These are phyloP conservation scores for Candida ascalaphidarum DNA, from an alignment of 805 yeast genomes.

Conservation along the genomic window DNA sequence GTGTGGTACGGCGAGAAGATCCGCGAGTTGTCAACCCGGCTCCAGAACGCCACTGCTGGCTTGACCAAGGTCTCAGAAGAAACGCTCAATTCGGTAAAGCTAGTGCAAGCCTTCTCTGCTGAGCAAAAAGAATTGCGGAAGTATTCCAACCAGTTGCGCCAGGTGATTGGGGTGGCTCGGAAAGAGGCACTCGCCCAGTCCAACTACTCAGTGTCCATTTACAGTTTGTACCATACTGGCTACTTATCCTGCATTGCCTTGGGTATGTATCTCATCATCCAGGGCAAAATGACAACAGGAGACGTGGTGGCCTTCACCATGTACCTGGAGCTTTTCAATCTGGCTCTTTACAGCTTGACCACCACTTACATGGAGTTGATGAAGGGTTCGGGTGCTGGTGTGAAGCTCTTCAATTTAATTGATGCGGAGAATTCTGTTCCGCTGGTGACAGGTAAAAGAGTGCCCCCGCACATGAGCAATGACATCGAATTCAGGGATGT, in stretches of 20 bases:
- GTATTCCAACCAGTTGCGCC: slow-evolving; percentile 29
- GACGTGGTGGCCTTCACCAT: slow-evolving; percentile 39
- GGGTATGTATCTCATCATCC: slow-evolving; percentile 33
- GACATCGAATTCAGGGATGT: slow-evolving; percentile 31
- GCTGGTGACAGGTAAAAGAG: slow-evolving; percentile 24
- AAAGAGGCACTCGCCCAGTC: slow-evolving; percentile 38
- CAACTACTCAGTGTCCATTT: slow-evolving; percentile 34
- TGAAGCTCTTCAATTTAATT: slow-evolving; percentile 32
- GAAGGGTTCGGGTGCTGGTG: slow-evolving; percentile 42
- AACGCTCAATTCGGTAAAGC: slow-evolving; percentile 32
- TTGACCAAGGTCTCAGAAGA: slow-evolving; percentile 36
- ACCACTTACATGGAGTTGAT: slow-evolving; percentile 37
- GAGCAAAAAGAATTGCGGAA: slow-evolving; percentile 32
- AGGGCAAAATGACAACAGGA: slow-evolving; percentile 38
- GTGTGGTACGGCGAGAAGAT: slow-evolving; percentile 39
- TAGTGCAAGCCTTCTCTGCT: slow-evolving; percentile 36
- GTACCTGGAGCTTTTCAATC: slow-evolving; percentile 36
- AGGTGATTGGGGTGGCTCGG: slow-evolving; percentile 32
- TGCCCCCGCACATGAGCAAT: slow-evolving; percentile 9
- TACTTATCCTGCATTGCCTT: slow-evolving; percentile 34
- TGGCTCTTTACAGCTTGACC: slow-evolving; percentile 37
- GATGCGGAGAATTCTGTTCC: slow-evolving; percentile 29
- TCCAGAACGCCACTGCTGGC: slow-evolving; percentile 38
- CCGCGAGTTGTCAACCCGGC: slow-evolving; percentile 27
- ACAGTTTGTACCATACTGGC: slow-evolving; percentile 33